These are phyloP conservation scores for Metschnikowia cubensis DNA, from an alignment of 805 yeast species.

Conservation along the genomic window DNA sequence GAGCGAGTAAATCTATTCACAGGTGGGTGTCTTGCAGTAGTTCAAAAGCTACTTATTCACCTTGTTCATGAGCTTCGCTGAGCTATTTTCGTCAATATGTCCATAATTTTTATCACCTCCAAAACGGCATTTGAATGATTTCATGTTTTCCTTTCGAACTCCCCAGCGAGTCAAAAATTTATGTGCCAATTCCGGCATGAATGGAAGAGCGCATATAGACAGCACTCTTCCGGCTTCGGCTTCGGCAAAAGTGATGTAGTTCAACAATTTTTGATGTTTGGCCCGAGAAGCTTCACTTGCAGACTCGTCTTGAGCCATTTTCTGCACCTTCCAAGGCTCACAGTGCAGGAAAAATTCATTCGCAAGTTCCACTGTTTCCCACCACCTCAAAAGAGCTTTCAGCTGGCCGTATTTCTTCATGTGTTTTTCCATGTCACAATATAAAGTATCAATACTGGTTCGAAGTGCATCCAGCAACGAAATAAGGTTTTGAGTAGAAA, in stretches of 20 bases:
- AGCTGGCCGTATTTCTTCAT: slow-evolving; percentile 50
- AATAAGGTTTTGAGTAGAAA: background rate
- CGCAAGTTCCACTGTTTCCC: slow-evolving; percentile 55
- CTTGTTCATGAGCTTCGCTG: slow-evolving; percentile 15
- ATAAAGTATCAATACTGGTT: slow-evolving; percentile 9
- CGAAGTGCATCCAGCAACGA: slow-evolving; percentile 9
- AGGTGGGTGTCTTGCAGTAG: background rate
- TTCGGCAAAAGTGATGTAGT: slow-evolving; percentile 56
- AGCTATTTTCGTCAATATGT: background rate
- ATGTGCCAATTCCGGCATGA: slow-evolving; percentile 63
- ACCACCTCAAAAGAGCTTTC: slow-evolving; percentile 52
- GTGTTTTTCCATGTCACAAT: slow-evolving; percentile 36
- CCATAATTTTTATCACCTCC: slow-evolving; percentile 49
- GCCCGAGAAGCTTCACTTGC: slow-evolving; percentile 18
- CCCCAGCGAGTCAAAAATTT: slow-evolving; percentile 56
- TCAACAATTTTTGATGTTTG: slow-evolving; percentile 23
- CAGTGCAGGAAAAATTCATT: slow-evolving; percentile 64
- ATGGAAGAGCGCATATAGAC: slow-evolving; percentile 64
- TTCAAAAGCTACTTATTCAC: slow-evolving; percentile 6
- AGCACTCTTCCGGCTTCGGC: slow-evolving; percentile 68
- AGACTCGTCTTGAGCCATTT: slow-evolving; percentile 15
- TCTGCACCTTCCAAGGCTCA: slow-evolving; percentile 69
- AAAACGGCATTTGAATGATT: slow-evolving; percentile 40
- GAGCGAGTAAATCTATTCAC: background rate
- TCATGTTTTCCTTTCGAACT: slow-evolving; percentile 44